phyloP scores from a whole-genome alignment of 2,329 filamentous ascomycete genomes.

The Aspergillus pseudoviridinutans region DNA sequence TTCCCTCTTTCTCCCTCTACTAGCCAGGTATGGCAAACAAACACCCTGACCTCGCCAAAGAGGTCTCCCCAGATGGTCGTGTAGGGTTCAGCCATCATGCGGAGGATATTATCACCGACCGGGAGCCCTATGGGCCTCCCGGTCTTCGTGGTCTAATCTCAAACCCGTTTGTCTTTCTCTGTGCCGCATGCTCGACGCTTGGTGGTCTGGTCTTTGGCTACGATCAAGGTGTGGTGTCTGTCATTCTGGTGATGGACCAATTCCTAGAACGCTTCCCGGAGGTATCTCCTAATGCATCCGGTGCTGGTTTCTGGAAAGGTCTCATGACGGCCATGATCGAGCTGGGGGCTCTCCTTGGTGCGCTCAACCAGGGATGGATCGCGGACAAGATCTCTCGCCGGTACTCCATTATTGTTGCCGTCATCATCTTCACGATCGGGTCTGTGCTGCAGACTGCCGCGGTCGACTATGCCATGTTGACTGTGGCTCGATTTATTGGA shows the following conservation, averaged over 20 bases:
- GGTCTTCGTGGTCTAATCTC: conserved; percentile 47
- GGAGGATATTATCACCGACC: conserved; percentile 25
- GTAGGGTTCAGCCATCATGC: conserved; percentile 33
- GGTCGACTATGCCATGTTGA: conserved; percentile 49
- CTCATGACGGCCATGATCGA: conserved; percentile 54
- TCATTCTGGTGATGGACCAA: conserved; percentile 52
- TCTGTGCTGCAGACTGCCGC: conserved; percentile 51
- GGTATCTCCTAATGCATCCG: conserved; percentile 37
- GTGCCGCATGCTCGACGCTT: conserved; percentile 49
- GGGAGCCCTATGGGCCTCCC: conserved; percentile 31
- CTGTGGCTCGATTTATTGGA: conserved; percentile 48
- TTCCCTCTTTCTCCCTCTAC: background rate
- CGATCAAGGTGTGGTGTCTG: conserved; percentile 43
- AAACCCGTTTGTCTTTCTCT: conserved; percentile 49
- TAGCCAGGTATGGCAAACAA: conserved; percentile 18
- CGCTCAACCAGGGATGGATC: conserved; percentile 47
- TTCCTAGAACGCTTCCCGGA: conserved; percentile 46
- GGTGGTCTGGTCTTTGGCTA: conserved; percentile 51
- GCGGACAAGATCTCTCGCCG: conserved; percentile 52
- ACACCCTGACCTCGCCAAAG: conserved; percentile 11
- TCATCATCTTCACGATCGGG: conserved; percentile 50
- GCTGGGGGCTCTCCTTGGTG: conserved; percentile 47
- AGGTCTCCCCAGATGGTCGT: conserved; percentile 13
- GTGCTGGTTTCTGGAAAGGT: conserved; percentile 41
- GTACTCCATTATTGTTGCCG: conserved; percentile 50